Percentiles rank a stretch among this genome's conserved stretches.
Evolutionary conservation across 768 basidiomycete genomes (phyloP).

Genomic region (Mycena leptocephala): DNA sequence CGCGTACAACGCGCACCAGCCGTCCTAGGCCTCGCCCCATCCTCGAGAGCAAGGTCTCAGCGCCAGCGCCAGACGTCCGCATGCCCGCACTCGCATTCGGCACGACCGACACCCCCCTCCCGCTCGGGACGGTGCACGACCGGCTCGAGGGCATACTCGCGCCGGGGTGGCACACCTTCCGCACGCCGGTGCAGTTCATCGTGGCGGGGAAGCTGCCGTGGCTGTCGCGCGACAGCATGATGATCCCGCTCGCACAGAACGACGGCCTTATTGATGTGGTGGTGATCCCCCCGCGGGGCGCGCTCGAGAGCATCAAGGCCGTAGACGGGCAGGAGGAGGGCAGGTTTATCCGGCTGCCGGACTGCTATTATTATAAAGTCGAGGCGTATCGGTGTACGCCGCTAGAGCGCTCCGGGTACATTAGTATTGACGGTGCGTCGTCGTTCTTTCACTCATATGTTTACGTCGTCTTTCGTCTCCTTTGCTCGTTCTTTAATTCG

Average conservation of each 20-base stretch:
- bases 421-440: slow-evolving; percentile 64
- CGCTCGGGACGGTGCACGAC: slow-evolving; percentile 26
- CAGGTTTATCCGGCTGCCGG: slow-evolving; percentile 15
- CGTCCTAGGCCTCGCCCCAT: not conserved
- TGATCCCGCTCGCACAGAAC: slow-evolving; percentile 56
- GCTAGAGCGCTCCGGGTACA: slow-evolving; percentile 51
- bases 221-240: slow-evolving; percentile 23
- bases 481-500: not conserved
- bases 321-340: slow-evolving; percentile 38
- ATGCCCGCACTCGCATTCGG: slow-evolving; percentile 43
- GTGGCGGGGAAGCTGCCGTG: slow-evolving; percentile 35
- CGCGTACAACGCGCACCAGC: slow-evolving; percentile 44
- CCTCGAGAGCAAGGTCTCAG: slow-evolving; percentile 10
- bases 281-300: slow-evolving; percentile 21
- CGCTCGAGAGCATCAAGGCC: slow-evolving; percentile 29
- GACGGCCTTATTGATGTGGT: slow-evolving; percentile 62
- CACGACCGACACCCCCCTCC: slow-evolving; percentile 23
- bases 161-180: slow-evolving; percentile 64
- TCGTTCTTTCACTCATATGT: not conserved
- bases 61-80: slow-evolving; percentile 6
- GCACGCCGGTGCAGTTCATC: slow-evolving; percentile 60
- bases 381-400: slow-evolving; percentile 67
- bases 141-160: slow-evolving; percentile 22
- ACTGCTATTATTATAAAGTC: slow-evolving; percentile 69
- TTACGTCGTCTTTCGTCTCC: too few species aligned